These are phyloP conservation scores for Zymoseptoria ardabiliae DNA, from an alignment of 2,329 filamentous ascomycete species.

Conservation along the genomic window DNA sequence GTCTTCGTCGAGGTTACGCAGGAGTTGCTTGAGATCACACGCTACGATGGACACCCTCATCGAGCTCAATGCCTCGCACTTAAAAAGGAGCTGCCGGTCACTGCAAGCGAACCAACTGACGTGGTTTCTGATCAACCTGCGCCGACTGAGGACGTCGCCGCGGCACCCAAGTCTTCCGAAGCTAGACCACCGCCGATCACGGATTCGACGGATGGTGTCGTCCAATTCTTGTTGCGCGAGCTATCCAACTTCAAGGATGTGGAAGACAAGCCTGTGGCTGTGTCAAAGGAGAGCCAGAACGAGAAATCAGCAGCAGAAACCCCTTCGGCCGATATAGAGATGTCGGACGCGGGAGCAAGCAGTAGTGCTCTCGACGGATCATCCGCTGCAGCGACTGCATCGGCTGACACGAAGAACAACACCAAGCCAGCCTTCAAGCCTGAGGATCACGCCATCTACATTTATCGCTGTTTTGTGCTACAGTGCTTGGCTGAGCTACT, in stretches of 20 bases:
- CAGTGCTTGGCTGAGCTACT: conserved; percentile 87
- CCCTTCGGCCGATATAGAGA: conserved; percentile 43
- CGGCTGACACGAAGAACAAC: conserved; percentile 49
- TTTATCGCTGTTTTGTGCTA: conserved; percentile 91
- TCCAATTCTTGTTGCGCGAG: conserved; percentile 90
- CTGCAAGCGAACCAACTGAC: background rate
- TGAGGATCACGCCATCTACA: conserved; percentile 89
- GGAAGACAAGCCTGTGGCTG: conserved; percentile 65
- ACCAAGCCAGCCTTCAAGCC: conserved; percentile 75
- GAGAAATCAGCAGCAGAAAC: conserved; percentile 30
- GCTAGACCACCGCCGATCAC: conserved; percentile 69
- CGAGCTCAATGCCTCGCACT: conserved; percentile 47
- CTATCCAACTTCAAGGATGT: conserved; percentile 87
- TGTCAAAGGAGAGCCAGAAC: conserved; percentile 38
- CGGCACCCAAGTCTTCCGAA: conserved; percentile 56
- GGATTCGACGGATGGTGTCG: conserved; percentile 87
- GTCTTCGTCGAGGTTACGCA: conserved; percentile 83
- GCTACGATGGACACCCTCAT: conserved; percentile 50
- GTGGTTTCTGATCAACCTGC: conserved; percentile 47
- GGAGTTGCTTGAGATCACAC: conserved; percentile 67
- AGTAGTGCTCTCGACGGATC: conserved; percentile 15
- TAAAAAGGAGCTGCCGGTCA: conserved; percentile 37
- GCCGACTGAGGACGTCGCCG: conserved; percentile 14
- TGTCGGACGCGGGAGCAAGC: conserved; percentile 34
- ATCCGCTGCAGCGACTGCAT: conserved; percentile 27